Conservation (phyloP, 768 basidiomycete genomes). For the Amanita thiersii region DNA sequence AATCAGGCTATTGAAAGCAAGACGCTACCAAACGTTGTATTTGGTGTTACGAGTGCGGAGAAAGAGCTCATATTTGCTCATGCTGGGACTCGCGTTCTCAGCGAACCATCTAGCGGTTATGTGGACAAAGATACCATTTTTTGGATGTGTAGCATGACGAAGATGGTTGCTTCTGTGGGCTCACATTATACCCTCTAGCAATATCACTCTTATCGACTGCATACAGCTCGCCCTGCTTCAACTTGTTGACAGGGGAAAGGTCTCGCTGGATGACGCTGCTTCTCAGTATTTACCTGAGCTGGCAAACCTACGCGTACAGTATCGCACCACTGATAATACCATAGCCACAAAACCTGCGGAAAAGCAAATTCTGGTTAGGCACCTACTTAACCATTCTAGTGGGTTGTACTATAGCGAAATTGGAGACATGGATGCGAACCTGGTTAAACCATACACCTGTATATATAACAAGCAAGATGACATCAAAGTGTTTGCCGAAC, state of each 20-base stretch:
- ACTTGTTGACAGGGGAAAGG: constrained; percentile 21
- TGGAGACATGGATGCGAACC: no score
- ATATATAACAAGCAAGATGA: no score
- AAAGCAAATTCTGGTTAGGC: constrained; percentile 15
- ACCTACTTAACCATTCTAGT: constrained; percentile 24
- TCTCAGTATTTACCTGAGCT: constrained; percentile 20
- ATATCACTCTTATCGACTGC: background rate
- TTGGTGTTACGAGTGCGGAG: constrained; percentile 20
- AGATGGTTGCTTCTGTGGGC: constrained; percentile 23
- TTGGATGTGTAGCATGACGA: constrained; percentile 31
- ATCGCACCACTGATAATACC: constrained; percentile 12
- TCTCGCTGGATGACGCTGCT: constrained; percentile 17
- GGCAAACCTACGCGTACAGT: constrained; percentile 15
- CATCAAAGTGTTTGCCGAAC: no score
- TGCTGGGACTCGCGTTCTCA: constrained; percentile 15
- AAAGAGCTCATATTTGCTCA: constrained; percentile 19
- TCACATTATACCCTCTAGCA: background rate
- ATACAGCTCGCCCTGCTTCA: constrained; percentile 23
- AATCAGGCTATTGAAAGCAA: constrained; percentile 12
- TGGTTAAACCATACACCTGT: no score
- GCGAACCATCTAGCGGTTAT: constrained; percentile 17
- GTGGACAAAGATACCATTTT: constrained; percentile 20
- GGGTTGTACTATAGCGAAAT: constrained; percentile 20
- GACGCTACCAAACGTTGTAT: constrained; percentile 18
- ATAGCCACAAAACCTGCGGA: constrained; percentile 18